Conservation (phyloP, 2,329 filamentous ascomycete genomes). For the Penicillium sp. region DNA sequence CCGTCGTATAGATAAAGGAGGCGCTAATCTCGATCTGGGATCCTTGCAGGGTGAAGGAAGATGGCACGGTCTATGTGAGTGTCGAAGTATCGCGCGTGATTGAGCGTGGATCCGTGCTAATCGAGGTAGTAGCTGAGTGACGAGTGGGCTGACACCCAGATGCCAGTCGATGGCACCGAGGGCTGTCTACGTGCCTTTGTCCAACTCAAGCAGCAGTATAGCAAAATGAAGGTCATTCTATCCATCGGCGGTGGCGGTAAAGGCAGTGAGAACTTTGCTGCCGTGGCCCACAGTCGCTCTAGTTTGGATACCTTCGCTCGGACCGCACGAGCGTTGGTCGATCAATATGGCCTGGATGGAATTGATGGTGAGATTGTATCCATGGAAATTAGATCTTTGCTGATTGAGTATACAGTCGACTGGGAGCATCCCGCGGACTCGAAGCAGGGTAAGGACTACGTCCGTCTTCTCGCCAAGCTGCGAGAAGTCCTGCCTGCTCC, state of each 20-base stretch:
- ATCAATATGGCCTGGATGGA: conserved; percentile 69
- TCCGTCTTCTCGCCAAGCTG: conserved; percentile 65
- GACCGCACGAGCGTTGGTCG: conserved; percentile 65
- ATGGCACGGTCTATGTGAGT: conserved; percentile 73
- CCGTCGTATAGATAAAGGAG: conserved; percentile 19
- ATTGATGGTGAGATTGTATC: conserved; percentile 64
- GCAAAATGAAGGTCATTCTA: conserved; percentile 70
- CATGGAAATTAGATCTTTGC: neutral
- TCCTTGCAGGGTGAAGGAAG: conserved; percentile 59
- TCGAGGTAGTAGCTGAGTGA: conserved; percentile 63
- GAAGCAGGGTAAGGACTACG: conserved; percentile 67
- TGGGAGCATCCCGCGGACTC: conserved; percentile 73
- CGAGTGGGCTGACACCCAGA: conserved; percentile 72
- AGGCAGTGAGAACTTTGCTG: conserved; percentile 65
- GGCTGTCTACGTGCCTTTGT: conserved; percentile 73
- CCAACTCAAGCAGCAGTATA: conserved; percentile 68
- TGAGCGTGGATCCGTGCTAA: conserved; percentile 3
- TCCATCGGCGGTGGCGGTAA: conserved; percentile 69
- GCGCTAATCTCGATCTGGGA: conserved; percentile 23
- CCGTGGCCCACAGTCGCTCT: conserved; percentile 61
- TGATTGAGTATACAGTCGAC: conserved; percentile 57
- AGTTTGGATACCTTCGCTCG: conserved; percentile 68
- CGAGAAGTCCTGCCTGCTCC: conserved; percentile 67
- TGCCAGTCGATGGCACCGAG: conserved; percentile 67
- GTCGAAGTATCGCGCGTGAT: neutral